These are phyloP conservation scores for Globomyces pollinis-pini DNA, from an alignment of 192 early-diverging fungal genomes.

Conservation along the genomic window DNA sequence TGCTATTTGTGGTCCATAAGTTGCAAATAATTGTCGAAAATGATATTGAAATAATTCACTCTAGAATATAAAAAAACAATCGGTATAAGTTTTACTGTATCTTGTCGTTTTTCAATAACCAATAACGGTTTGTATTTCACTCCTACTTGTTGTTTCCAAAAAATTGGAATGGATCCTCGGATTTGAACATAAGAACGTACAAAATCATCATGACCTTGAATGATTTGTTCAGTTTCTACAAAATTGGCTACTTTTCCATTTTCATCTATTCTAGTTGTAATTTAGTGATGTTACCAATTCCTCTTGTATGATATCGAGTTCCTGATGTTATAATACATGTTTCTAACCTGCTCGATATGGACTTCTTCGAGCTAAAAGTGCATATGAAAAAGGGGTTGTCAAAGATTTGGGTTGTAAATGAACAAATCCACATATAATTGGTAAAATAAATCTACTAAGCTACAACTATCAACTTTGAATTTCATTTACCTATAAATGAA, in stretches of 20 bases:
- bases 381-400: conserved; percentile 57
- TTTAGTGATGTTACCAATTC: too few species aligned
- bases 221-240: conserved; percentile 94
- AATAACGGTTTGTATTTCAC: conserved; percentile 86
- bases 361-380: conserved; percentile 73
- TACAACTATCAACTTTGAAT: too few species aligned
- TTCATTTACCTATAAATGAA: too few species aligned
- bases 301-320: conserved; percentile 87
- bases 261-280: too few species aligned
- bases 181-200: conserved; percentile 79
- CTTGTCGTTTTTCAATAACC: conserved; percentile 58
- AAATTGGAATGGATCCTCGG: conserved; percentile 90
- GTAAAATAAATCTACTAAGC: conserved; percentile 76
- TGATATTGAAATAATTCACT: conserved; percentile 59
- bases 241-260: conserved; percentile 93
- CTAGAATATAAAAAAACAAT: conserved; percentile 38
- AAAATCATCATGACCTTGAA: conserved; percentile 55
- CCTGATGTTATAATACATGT: too few species aligned
- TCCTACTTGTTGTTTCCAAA: conserved; percentile 89
- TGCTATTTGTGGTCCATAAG: conserved; percentile 76
- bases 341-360: too few species aligned
- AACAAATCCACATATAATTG: conserved; percentile 71
- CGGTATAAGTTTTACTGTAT: conserved; percentile 46
- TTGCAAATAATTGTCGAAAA: conserved; percentile 58
- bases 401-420: not conserved